phyloP scores from a whole-genome alignment of 2,329 filamentous ascomycete genomes.

The Davidsoniella eucalypti region DNA sequence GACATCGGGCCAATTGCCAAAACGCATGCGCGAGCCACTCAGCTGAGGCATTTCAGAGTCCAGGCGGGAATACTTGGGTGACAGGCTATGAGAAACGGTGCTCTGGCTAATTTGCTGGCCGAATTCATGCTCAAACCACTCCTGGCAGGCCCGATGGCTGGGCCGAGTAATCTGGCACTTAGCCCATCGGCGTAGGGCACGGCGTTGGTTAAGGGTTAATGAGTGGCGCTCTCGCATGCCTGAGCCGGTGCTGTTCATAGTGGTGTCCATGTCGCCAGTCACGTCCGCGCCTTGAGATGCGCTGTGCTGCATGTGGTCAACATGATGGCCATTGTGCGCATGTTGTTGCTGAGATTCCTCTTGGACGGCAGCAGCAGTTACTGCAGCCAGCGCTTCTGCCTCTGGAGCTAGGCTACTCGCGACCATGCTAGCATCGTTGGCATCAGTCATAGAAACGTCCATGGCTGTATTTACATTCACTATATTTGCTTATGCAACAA shows the following conservation, averaged over 20 bases:
- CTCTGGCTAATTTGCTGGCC: constrained; percentile 45
- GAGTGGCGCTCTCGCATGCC: constrained; percentile 36
- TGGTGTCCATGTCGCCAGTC: not conserved
- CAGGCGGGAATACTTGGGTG: constrained; percentile 44
- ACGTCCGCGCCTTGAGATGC: not conserved
- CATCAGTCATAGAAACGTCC: constrained; percentile 8
- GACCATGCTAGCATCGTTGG: constrained; percentile 1
- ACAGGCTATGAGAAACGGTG: constrained; percentile 45
- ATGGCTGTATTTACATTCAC: not conserved
- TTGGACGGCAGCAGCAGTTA: not conserved
- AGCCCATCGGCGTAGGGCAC: constrained; percentile 43
- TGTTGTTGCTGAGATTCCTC: not conserved
- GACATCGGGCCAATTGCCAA: constrained; percentile 48
- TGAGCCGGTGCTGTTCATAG: constrained; percentile 5
- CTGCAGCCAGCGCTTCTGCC: constrained; percentile 5
- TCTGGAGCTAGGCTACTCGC: constrained; percentile 6
- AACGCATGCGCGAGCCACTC: constrained; percentile 44
- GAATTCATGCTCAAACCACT: constrained; percentile 43
- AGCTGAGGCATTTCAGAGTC: constrained; percentile 43
- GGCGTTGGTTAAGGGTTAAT: constrained; percentile 44
- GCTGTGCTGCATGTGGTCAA: not conserved
- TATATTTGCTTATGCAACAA: not conserved
- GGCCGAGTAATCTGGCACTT: constrained; percentile 38
- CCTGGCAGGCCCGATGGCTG: constrained; percentile 45
- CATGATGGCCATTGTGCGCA: not conserved